Evolutionary conservation across 2,329 filamentous ascomycete genomes (phyloP), one percentile per base, ranked within the genome.

Genomic region (Penicillium griseofulvum): DNA sequence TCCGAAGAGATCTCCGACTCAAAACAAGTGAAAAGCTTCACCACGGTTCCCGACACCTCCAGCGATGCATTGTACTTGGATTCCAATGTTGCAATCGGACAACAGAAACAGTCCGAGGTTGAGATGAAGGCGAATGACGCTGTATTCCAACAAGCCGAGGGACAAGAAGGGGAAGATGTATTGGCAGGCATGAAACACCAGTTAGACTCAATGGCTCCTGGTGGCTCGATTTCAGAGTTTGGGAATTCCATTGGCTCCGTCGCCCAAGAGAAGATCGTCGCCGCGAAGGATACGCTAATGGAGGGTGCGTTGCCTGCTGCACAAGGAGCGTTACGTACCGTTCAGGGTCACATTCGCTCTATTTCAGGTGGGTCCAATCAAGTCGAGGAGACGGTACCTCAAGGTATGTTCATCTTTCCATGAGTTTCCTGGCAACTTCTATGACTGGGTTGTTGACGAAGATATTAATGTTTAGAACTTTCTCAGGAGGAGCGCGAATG

Each of bases 401-500:
- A 42, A 33, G 52, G 60, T 62, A 31, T 37, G 54, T 55, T 9
- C 3, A 5, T 17, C 8, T 1, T 36, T 14, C 1, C 10, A 29
- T 26, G 7, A 34, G 19, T 17, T 26, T 7, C 16, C 24, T 4
- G 7, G 6, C 14, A 17, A 9, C 9, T 12, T 1, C 10, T 14
- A 12, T n/a, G 28, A 19, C n/a, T 26, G 12, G 24, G 5, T 17
- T 34, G n/a, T 38, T 50, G 24, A 46, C 12, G 12, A 14, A 8
- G 11, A 3, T 33, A 10, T 36, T 33, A 0, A 1, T 42, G 12
- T 24, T 19, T 51, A 54, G 59, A 39, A 31, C 3, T 34, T n/a
- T 36, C 45, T 6, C 46, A 56, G 5, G 55, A 67, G 6, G 68
- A 71, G 16, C 51, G 54, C 22, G 53, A 65, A 11, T 28, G 45